phyloP scores from a whole-genome alignment of 2,329 filamentous ascomycete species.

The Hymenoscyphus albidus region DNA sequence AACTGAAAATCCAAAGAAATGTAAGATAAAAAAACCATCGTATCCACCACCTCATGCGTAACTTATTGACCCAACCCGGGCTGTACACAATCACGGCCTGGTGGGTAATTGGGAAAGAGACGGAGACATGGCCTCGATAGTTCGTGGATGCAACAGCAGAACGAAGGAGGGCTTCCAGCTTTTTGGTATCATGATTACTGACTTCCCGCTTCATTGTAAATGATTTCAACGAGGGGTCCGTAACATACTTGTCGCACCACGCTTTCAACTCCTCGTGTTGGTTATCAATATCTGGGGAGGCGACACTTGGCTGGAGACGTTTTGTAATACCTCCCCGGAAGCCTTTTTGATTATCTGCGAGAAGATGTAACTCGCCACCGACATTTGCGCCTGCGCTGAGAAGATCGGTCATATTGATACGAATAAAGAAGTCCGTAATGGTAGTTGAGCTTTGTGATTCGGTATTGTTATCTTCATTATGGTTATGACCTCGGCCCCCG shows the following conservation, averaged over 20 bases:
- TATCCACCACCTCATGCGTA: conserved; percentile 62
- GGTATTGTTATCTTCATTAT: conserved; percentile 30
- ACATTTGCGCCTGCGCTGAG: conserved; percentile 45
- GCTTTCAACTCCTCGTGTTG: conserved; percentile 16
- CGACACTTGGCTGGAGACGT: conserved; percentile 44
- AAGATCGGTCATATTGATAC: conserved; percentile 55
- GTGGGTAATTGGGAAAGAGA: conserved; percentile 58
- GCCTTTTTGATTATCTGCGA: conserved; percentile 55
- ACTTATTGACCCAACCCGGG: conserved; percentile 56
- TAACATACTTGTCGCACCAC: conserved; percentile 68
- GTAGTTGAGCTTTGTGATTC: conserved; percentile 45
- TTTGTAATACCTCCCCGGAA: conserved; percentile 60
- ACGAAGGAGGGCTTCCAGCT: conserved; percentile 49
- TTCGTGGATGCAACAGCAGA: conserved; percentile 59
- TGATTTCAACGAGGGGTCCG: conserved; percentile 54
- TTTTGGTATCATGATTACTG: conserved; percentile 56
- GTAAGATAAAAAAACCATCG: conserved; percentile 62
- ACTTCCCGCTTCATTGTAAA: conserved; percentile 52
- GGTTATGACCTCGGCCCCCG: conserved; percentile 4
- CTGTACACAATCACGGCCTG: conserved; percentile 60
- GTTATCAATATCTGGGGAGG: conserved; percentile 18
- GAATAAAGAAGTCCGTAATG: conserved; percentile 57
- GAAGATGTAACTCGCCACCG: conserved; percentile 46
- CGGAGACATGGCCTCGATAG: conserved; percentile 58
- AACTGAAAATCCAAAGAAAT: conserved; percentile 65